These are phyloP conservation scores for Stephania japonica DNA, from an alignment of 164 flowering plant genomes.

Conservation along the genomic window DNA sequence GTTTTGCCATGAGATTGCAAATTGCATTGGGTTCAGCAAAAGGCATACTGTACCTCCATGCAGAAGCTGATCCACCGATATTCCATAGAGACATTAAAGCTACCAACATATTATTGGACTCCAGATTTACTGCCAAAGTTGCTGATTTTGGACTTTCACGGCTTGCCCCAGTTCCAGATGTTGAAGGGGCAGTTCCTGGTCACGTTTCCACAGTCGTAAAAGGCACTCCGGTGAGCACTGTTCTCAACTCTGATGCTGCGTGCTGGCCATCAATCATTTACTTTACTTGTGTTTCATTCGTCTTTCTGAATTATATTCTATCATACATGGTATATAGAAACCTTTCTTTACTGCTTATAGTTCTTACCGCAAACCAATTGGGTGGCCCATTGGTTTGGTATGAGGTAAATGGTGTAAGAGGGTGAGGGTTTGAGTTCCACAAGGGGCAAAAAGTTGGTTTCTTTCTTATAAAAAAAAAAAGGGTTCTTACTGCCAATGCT, in stretches of 20 bases:
- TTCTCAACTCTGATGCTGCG: neutral
- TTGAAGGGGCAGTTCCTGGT: conserved; percentile 57
- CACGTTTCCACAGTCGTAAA: conserved; percentile 87
- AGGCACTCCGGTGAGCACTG: conserved; percentile 74
- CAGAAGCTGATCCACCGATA: conserved; percentile 91
- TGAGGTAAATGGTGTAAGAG: too few species aligned
- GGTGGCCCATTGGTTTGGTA: too few species aligned
- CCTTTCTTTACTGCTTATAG: too few species aligned
- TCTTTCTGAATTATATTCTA: too few species aligned
- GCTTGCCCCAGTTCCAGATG: conserved; percentile 77
- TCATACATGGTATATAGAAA: too few species aligned
- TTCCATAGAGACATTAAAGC: conserved; percentile 93
- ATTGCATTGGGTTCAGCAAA: conserved; percentile 73
- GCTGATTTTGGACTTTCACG: conserved; percentile 93
- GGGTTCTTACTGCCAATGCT: too few species aligned
- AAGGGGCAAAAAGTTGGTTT: too few species aligned
- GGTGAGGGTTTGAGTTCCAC: too few species aligned
- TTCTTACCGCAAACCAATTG: too few species aligned
- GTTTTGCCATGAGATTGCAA: conserved; percentile 55
- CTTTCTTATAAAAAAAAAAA: too few species aligned
- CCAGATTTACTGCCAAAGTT: conserved; percentile 64
- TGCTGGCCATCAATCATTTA: neutral
- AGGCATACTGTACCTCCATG: conserved; percentile 84
- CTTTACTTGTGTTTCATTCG: neutral
- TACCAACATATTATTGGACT: conserved; percentile 75